Evolutionary conservation across 192 early-diverging fungal species (phyloP).

Genomic region (Backusella tuberculispora): DNA sequence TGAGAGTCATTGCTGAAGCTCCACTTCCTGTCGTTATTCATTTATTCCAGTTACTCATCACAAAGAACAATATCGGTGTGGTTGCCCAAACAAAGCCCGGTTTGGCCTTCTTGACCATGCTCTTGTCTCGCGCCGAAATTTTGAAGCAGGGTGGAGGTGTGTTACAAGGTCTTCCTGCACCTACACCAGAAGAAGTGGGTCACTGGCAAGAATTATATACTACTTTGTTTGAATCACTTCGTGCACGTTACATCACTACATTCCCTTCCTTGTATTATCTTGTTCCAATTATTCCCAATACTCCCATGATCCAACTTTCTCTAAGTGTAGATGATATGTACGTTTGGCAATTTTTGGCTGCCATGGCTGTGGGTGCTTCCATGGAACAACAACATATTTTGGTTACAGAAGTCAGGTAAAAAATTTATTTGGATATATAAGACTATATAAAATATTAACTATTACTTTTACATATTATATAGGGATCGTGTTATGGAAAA

Average conservation of each 20-base stretch:
- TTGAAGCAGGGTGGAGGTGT: constrained; percentile 72
- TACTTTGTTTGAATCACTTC: constrained; percentile 78
- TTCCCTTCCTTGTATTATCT: constrained; percentile 61
- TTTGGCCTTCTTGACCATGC: constrained; percentile 86
- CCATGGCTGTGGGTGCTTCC: constrained; percentile 92
- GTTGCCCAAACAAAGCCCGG: constrained; percentile 85
- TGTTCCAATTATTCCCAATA: constrained; percentile 44
- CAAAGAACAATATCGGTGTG: constrained; percentile 88
- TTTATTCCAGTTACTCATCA: constrained; percentile 81
- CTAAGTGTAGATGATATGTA: constrained; percentile 78
- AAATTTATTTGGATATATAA: not conserved
- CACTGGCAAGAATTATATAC: constrained; percentile 85
- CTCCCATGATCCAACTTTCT: constrained; percentile 39
- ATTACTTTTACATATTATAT: constrained; percentile 2
- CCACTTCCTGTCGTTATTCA: constrained; percentile 83
- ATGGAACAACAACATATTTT: constrained; percentile 94
- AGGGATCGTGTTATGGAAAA: constrained; percentile 86
- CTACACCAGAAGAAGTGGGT: constrained; percentile 54
- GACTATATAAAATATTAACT: not conserved
- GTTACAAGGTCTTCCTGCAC: constrained; percentile 49
- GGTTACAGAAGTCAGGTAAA: constrained; percentile 86
- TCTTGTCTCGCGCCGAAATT: constrained; percentile 88
- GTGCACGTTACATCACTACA: constrained; percentile 73
- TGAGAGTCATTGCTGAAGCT: constrained; percentile 80
- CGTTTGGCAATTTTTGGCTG: constrained; percentile 98